Percentiles rank a stretch among this genome's conserved stretches.
Evolutionary conservation across 306 rosid species (phyloP).

Genomic region (Nissolia schottii): DNA sequence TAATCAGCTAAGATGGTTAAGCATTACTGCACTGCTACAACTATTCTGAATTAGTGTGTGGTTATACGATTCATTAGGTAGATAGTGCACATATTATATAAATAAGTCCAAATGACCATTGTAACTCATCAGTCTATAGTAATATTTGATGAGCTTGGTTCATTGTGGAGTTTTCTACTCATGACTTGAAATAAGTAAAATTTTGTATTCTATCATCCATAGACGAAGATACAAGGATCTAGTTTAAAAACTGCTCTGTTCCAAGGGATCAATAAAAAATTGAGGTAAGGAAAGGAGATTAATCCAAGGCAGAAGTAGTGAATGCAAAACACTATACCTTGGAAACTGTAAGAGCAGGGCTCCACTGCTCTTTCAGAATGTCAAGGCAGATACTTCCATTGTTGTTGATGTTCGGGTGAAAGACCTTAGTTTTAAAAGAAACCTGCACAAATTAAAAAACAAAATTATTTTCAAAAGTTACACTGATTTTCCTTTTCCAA

Average conservation of each 20-base stretch:
- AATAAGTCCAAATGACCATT: too few species aligned
- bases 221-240: background rate
- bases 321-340: background rate
- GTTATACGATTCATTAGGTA: too few species aligned
- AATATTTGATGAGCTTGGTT: too few species aligned
- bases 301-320: background rate
- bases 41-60: too few species aligned
- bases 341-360: background rate
- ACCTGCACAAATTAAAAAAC: constrained; percentile 24
- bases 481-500: background rate
- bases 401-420: constrained; percentile 40
- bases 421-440: constrained; percentile 35
- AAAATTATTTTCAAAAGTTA: background rate
- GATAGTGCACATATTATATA: too few species aligned
- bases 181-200: too few species aligned
- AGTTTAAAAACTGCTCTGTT: background rate
- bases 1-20: background rate
- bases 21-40: background rate
- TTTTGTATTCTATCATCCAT: too few species aligned
- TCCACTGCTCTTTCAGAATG: background rate
- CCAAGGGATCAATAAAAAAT: background rate
- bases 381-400: constrained; percentile 1
- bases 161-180: too few species aligned
- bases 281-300: background rate
- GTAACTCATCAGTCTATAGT: too few species aligned